These are phyloP conservation scores for Rosa multiflora DNA, from an alignment of 306 rosid species.

Conservation along the genomic window DNA sequence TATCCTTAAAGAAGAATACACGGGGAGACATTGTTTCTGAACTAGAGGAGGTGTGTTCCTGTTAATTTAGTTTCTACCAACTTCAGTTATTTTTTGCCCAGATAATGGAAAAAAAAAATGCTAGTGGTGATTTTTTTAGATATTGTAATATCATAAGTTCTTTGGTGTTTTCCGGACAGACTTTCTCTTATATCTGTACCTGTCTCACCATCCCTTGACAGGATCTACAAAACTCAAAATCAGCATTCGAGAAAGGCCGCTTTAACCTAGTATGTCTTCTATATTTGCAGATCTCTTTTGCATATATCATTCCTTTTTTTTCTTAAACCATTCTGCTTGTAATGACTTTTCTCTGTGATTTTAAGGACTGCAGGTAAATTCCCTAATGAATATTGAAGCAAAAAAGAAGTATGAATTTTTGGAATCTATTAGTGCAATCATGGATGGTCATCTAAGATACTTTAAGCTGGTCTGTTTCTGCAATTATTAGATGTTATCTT, in stretches of 20 bases:
- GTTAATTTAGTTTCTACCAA: conserved; percentile 1
- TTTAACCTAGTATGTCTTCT: conserved; percentile 86
- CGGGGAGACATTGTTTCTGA: conserved; percentile 81
- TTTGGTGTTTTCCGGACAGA: neutral
- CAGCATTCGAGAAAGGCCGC: conserved; percentile 94
- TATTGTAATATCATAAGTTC: neutral
- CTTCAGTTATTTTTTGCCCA: conserved; percentile 13
- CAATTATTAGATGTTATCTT: conserved; percentile 20
- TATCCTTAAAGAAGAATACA: conserved; percentile 87
- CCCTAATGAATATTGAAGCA: conserved; percentile 85
- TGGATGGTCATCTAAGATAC: conserved; percentile 98
- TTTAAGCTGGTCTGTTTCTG: conserved; percentile 82
- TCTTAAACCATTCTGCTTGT: conserved; percentile 22
- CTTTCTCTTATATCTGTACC: neutral
- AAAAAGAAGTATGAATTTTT: conserved; percentile 93
- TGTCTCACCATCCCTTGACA: conserved; percentile 40
- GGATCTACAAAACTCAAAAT: conserved; percentile 95
- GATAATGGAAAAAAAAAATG: neutral
- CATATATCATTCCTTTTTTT: conserved; percentile 17
- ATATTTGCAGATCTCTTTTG: conserved; percentile 28
- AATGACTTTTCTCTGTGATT: conserved; percentile 43
- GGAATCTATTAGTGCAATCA: conserved; percentile 96
- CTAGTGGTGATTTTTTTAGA: neutral
- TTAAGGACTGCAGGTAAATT: conserved; percentile 94
- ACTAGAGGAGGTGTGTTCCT: conserved; percentile 74